Evolutionary conservation across 2,329 filamentous ascomycete species (phyloP).

Genomic region (Pestalotiopsis sp.): DNA sequence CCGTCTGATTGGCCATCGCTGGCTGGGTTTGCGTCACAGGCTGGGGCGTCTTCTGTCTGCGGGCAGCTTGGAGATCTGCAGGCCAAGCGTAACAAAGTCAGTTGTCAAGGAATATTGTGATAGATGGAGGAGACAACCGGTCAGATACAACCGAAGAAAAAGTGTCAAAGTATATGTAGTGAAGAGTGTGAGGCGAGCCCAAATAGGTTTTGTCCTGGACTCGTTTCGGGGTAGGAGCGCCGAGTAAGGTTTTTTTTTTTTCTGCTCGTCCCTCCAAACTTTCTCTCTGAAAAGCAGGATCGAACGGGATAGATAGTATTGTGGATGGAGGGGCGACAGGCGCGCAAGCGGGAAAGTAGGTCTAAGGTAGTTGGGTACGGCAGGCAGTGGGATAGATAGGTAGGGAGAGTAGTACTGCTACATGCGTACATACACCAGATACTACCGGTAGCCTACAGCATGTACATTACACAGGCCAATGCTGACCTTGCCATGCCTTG

Average conservation of each 20-base stretch:
- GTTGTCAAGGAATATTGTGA: neutral
- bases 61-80: slow-evolving; percentile 27
- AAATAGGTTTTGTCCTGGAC: neutral
- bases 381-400: too few relatives aligned
- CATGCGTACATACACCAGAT: too few relatives aligned
- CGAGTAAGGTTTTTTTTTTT: neutral
- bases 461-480: neutral
- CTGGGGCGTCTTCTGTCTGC: slow-evolving; percentile 30
- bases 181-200: neutral
- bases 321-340: neutral
- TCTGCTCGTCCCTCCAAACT: neutral
- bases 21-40: slow-evolving; percentile 31
- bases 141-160: neutral
- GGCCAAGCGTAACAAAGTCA: neutral
- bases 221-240: neutral
- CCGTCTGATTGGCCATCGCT: slow-evolving; percentile 35
- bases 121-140: neutral
- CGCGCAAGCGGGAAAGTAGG: neutral
- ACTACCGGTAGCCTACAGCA: too few relatives aligned
- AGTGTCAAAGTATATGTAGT: neutral
- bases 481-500: neutral
- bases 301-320: neutral
- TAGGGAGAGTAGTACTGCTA: too few relatives aligned
- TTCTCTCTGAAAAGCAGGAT: neutral
- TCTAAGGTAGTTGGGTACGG: neutral